A percentile compares a stretch with the other conserved stretches of the same genome.
phyloP scores from a whole-genome alignment of 805 yeast genomes.

The Candida sithepensis region DNA sequence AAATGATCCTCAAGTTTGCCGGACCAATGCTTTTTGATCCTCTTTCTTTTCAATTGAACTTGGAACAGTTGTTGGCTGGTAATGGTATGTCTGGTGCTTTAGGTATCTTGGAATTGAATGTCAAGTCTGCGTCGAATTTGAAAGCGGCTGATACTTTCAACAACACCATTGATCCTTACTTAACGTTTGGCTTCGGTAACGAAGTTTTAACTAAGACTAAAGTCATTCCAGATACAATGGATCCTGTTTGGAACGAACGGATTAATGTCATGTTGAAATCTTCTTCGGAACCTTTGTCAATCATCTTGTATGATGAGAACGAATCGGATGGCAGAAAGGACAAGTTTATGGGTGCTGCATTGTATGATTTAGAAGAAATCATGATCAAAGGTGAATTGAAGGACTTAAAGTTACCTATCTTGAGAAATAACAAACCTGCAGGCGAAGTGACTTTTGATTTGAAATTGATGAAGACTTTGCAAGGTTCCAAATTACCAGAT shows the following conservation, averaged over 20 bases:
- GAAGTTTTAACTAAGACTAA: constrained; percentile 64
- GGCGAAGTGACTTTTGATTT: constrained; percentile 73
- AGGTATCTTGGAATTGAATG: constrained; percentile 75
- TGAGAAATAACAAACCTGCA: constrained; percentile 79
- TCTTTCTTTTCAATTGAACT: constrained; percentile 86
- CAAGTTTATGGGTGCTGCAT: constrained; percentile 71
- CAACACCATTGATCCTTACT: constrained; percentile 87
- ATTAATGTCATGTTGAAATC: constrained; percentile 65
- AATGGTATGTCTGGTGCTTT: constrained; percentile 73
- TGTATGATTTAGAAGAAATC: constrained; percentile 67
- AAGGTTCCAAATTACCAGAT: constrained; percentile 61
- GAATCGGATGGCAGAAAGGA: constrained; percentile 62
- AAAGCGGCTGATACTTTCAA: constrained; percentile 67
- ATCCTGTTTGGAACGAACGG: constrained; percentile 85
- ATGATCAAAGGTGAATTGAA: constrained; percentile 48
- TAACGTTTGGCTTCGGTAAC: constrained; percentile 62
- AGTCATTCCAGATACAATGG: constrained; percentile 59
- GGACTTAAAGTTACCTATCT: constrained; percentile 50
- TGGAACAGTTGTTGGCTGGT: constrained; percentile 87
- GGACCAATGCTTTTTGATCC: constrained; percentile 91
- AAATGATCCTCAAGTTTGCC: constrained; percentile 77
- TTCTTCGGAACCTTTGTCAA: constrained; percentile 76
- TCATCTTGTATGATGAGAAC: constrained; percentile 73
- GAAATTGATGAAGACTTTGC: constrained; percentile 71
- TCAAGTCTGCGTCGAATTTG: constrained; percentile 64